phyloP scores from a whole-genome alignment of 345 rosid genomes.

The Nasturtium officinale region DNA sequence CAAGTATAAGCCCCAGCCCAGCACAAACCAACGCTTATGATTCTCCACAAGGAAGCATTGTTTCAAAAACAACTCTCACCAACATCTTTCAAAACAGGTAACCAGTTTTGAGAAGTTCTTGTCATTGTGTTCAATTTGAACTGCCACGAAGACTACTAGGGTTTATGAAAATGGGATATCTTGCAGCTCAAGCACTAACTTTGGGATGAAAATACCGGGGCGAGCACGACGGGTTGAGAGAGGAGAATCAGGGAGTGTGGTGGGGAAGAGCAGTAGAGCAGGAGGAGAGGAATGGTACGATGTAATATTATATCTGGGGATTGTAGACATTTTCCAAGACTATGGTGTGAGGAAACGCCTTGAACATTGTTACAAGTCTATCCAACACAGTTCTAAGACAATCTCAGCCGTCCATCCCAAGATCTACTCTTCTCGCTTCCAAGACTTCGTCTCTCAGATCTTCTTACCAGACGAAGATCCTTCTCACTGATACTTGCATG shows the following conservation, averaged over 20 bases:
- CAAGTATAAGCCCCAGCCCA: conserved; percentile 33
- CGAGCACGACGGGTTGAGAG: conserved; percentile 44
- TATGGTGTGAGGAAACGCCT: conserved; percentile 54
- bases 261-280: conserved; percentile 22
- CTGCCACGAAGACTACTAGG: not conserved
- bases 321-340: conserved; percentile 53
- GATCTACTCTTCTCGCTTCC: conserved; percentile 56
- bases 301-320: conserved; percentile 50
- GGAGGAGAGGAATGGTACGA: conserved; percentile 42
- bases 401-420: conserved; percentile 63
- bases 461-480: conserved; percentile 47
- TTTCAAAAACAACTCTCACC: conserved; percentile 10
- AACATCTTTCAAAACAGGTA: conserved; percentile 45
- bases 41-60: conserved; percentile 36
- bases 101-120: not conserved
- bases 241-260: conserved; percentile 28
- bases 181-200: conserved; percentile 45
- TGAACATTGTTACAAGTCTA: conserved; percentile 59
- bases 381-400: conserved; percentile 51
- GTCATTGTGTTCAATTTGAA: not conserved
- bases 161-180: not conserved
- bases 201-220: conserved; percentile 52
- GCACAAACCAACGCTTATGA: conserved; percentile 30
- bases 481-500: conserved; percentile 1
- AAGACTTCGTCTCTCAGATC: conserved; percentile 50